Conservation (phyloP, 2,329 filamentous ascomycete species). For the Arthrinium puccinioides region DNA sequence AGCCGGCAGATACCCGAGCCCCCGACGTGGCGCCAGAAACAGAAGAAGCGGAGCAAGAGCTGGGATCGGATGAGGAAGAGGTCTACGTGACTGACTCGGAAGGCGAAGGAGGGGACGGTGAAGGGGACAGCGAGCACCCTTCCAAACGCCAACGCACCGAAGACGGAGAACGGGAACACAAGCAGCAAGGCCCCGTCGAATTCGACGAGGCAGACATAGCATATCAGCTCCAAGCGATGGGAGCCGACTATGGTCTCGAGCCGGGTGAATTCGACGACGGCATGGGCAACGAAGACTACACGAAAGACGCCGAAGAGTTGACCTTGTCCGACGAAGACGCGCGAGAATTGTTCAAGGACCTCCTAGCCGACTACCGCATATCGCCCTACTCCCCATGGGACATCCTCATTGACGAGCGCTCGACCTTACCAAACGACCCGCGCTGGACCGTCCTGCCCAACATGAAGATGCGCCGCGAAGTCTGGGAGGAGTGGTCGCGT, state of each 20-base stretch:
- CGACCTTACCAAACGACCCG: constrained; percentile 68
- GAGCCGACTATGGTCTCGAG: constrained; percentile 72
- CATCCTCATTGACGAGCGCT: constrained; percentile 74
- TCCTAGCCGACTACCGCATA: constrained; percentile 75
- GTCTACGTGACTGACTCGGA: constrained; percentile 58
- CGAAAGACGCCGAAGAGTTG: constrained; percentile 65
- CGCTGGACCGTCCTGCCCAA: constrained; percentile 79
- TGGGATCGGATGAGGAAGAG: constrained; percentile 72
- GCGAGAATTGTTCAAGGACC: constrained; percentile 70
- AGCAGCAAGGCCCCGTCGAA: constrained; percentile 51
- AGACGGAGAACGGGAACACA: constrained; percentile 24
- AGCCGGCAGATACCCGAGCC: constrained; percentile 28
- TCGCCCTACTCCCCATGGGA: constrained; percentile 92
- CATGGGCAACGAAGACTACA: constrained; percentile 51
- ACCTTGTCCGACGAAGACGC: constrained; percentile 70
- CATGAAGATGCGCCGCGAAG: constrained; percentile 74
- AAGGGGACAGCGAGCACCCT: constrained; percentile 39
- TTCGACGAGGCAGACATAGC: constrained; percentile 94
- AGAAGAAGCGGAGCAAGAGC: constrained; percentile 32
- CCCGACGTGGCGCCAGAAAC: constrained; percentile 34
- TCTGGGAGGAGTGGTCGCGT: constrained; percentile 76
- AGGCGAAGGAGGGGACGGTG: constrained; percentile 39
- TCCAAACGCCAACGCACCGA: constrained; percentile 42
- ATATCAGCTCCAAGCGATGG: constrained; percentile 85
- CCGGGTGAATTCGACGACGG: constrained; percentile 69